These are phyloP conservation scores for Pisolithus thermaeus DNA, from an alignment of 1,284 basidiomycete species.

Conservation along the genomic window DNA sequence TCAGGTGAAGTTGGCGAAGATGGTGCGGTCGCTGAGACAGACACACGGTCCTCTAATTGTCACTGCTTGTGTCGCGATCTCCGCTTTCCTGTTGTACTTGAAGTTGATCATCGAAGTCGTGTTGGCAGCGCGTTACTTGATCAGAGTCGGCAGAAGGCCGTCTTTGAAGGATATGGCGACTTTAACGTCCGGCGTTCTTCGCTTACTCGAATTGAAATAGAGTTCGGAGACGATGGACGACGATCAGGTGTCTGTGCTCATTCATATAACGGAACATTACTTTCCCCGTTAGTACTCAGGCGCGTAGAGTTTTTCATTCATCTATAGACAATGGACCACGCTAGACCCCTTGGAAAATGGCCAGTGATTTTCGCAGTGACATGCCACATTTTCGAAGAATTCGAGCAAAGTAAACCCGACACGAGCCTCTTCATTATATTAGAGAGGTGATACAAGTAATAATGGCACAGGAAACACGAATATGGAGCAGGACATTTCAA, in stretches of 20 bases:
- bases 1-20: slow-evolving; percentile 26
- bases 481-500: neutral
- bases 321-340: too few species aligned
- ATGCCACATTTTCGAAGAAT: too few species aligned
- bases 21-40: slow-evolving; percentile 22
- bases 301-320: too few species aligned
- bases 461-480: neutral
- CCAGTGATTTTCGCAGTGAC: too few species aligned
- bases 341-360: too few species aligned
- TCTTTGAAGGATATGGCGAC: slow-evolving; percentile 19
- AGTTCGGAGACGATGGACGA: neutral
- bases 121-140: slow-evolving; percentile 26
- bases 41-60: slow-evolving; percentile 22
- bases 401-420: too few species aligned
- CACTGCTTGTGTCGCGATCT: slow-evolving; percentile 18
- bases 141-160: slow-evolving; percentile 23
- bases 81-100: slow-evolving; percentile 24
- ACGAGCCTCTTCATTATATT: neutral
- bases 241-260: too few species aligned
- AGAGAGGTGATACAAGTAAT: neutral
- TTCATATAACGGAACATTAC: too few species aligned
- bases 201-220: slow-evolving; percentile 28
- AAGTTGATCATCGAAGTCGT: slow-evolving; percentile 24
- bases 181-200: slow-evolving; percentile 21
- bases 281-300: too few species aligned